phyloP scores from a whole-genome alignment of 441 rosid species.

The Daphne laureola region DNA sequence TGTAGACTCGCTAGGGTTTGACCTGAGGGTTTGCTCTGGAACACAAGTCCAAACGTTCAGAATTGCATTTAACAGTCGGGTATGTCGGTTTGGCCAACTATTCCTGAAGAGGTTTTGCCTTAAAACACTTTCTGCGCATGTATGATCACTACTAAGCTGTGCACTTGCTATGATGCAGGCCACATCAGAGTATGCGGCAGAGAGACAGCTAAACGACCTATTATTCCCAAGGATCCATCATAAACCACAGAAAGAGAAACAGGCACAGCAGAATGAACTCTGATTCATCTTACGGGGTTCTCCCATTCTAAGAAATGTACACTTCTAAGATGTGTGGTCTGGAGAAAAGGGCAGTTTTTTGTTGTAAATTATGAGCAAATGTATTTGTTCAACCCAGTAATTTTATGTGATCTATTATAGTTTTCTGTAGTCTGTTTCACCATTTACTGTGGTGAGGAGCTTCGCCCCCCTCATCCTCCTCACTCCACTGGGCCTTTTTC shows the following conservation, averaged over 20 bases:
- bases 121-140: not conserved
- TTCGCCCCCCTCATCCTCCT: slow-evolving; percentile 19
- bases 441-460: slow-evolving; percentile 4
- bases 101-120: slow-evolving; percentile 4
- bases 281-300: slow-evolving; percentile 18
- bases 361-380: slow-evolving; percentile 6
- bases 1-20: slow-evolving; percentile 83
- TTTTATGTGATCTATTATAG: too few relatives aligned
- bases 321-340: slow-evolving; percentile 15
- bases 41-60: slow-evolving; percentile 78
- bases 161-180: slow-evolving; percentile 41
- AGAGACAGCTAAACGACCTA: slow-evolving; percentile 64
- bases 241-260: slow-evolving; percentile 30
- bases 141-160: slow-evolving; percentile 9
- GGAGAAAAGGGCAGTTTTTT: slow-evolving; percentile 1
- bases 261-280: slow-evolving; percentile 38
- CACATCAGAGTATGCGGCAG: slow-evolving; percentile 67
- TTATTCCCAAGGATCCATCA: slow-evolving; percentile 46
- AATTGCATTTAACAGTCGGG: slow-evolving; percentile 63
- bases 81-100: slow-evolving; percentile 18
- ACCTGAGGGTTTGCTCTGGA: slow-evolving; percentile 77
- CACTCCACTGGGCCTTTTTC: too few relatives aligned
- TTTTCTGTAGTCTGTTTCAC: too few relatives aligned
- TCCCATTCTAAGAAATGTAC: not conserved
- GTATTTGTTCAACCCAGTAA: slow-evolving; percentile 6